Conservation (phyloP, 257 asterid genomes). For the Voacanga thouarsii region DNA sequence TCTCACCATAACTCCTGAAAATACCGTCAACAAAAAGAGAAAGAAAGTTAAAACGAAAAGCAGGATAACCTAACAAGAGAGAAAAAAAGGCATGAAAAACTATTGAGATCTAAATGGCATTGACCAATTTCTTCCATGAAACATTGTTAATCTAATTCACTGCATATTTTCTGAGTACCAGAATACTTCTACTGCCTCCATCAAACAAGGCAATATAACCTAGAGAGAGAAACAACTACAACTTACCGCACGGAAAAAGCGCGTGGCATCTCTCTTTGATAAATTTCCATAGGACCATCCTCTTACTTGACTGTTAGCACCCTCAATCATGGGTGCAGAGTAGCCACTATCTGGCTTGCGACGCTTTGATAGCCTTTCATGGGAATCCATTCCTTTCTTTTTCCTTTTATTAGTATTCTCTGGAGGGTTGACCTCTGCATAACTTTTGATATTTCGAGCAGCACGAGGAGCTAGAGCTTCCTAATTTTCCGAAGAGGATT, state of each 20-base stretch:
- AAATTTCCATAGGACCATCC: constrained; percentile 96
- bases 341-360: constrained; percentile 70
- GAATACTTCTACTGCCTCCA: not conserved
- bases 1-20: too few relatives aligned
- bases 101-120: not conserved
- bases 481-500: constrained; percentile 34
- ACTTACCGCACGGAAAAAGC: constrained; percentile 86
- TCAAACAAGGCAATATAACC: not conserved
- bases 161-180: not conserved
- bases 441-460: constrained; percentile 87
- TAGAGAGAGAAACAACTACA: constrained; percentile 1
- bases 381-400: constrained; percentile 73
- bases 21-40: not conserved
- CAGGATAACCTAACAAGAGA: not conserved
- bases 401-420: constrained; percentile 71
- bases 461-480: constrained; percentile 97
- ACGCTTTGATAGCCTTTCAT: constrained; percentile 77
- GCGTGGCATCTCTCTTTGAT: constrained; percentile 93
- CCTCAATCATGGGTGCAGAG: constrained; percentile 81
- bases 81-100: not conserved
- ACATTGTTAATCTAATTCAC: not conserved
- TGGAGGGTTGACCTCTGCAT: constrained; percentile 75
- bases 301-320: constrained; percentile 94
- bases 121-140: not conserved
- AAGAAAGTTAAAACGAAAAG: not conserved